phyloP scores from a whole-genome alignment of 2,329 filamentous ascomycete species.

The Penicillium sp. region DNA sequence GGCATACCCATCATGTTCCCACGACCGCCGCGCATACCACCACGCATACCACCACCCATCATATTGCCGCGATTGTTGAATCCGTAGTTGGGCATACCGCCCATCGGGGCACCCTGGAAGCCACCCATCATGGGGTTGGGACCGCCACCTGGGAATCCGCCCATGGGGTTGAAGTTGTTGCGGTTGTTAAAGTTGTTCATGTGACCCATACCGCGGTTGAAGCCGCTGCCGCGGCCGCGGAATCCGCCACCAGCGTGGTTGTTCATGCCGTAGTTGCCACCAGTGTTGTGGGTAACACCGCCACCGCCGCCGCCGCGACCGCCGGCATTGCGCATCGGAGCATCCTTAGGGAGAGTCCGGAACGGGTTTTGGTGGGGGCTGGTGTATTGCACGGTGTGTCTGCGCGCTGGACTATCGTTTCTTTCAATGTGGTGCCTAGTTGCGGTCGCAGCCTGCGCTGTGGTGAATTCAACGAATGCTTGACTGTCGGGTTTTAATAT shows the following conservation, averaged over 20 bases:
- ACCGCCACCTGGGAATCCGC: slow-evolving; percentile 49
- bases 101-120: slow-evolving; percentile 45
- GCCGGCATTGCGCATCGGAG: slow-evolving; percentile 67
- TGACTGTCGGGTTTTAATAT: slow-evolving; percentile 45
- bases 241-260: slow-evolving; percentile 31
- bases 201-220: slow-evolving; percentile 43
- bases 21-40: slow-evolving; percentile 55
- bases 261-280: slow-evolving; percentile 30
- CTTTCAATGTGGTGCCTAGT: slow-evolving; percentile 78
- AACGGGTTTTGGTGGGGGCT: slow-evolving; percentile 80
- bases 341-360: slow-evolving; percentile 85
- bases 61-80: slow-evolving; percentile 55
- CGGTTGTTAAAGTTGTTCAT: slow-evolving; percentile 24
- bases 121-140: slow-evolving; percentile 47
- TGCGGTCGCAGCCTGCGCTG: slow-evolving; percentile 79
- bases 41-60: slow-evolving; percentile 56
- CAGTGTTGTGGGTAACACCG: slow-evolving; percentile 36
- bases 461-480: slow-evolving; percentile 81
- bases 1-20: slow-evolving; percentile 54
- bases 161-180: slow-evolving; percentile 34
- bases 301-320: slow-evolving; percentile 47
- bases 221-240: slow-evolving; percentile 51
- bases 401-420: slow-evolving; percentile 59
- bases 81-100: slow-evolving; percentile 51
- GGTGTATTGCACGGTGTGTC: slow-evolving; percentile 69